Conservation (phyloP, 1,139 yeast species). For the Blastobotrys persicus region DNA sequence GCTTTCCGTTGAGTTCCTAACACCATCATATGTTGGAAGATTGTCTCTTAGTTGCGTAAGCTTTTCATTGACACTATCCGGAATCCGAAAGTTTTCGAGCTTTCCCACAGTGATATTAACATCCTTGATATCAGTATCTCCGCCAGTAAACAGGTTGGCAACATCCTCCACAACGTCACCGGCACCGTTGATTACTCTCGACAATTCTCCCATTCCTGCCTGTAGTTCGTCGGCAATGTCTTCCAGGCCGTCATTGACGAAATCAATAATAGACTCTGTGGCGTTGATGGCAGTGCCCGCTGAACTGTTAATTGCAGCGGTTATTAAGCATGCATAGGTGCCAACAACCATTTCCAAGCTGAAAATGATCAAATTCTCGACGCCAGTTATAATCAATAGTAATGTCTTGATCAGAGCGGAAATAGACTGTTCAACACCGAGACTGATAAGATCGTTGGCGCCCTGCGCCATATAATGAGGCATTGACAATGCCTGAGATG, state of each 20-base stretch:
- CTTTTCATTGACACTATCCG: conserved; percentile 54
- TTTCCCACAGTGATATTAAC: conserved; percentile 58
- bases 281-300: conserved; percentile 73
- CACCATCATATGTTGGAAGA: conserved; percentile 58
- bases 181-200: conserved; percentile 47
- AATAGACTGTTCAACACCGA: conserved; percentile 48
- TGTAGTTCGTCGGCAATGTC: conserved; percentile 58
- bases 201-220: conserved; percentile 55
- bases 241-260: conserved; percentile 60
- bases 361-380: conserved; percentile 61
- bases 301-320: conserved; percentile 70
- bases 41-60: conserved; percentile 46
- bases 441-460: conserved; percentile 52
- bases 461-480: conserved; percentile 57
- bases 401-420: conserved; percentile 44
- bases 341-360: conserved; percentile 73
- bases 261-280: conserved; percentile 56
- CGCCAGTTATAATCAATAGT: conserved; percentile 49
- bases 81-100: conserved; percentile 59
- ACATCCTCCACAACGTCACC: conserved; percentile 43
- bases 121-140: conserved; percentile 38
- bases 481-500: conserved; percentile 44
- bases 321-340: conserved; percentile 77
- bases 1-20: conserved; percentile 48
- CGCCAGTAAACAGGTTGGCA: conserved; percentile 55